Evolutionary conservation across 2,329 filamentous ascomycete genomes (phyloP).

Genomic region (Colletotrichum acutatum): DNA sequence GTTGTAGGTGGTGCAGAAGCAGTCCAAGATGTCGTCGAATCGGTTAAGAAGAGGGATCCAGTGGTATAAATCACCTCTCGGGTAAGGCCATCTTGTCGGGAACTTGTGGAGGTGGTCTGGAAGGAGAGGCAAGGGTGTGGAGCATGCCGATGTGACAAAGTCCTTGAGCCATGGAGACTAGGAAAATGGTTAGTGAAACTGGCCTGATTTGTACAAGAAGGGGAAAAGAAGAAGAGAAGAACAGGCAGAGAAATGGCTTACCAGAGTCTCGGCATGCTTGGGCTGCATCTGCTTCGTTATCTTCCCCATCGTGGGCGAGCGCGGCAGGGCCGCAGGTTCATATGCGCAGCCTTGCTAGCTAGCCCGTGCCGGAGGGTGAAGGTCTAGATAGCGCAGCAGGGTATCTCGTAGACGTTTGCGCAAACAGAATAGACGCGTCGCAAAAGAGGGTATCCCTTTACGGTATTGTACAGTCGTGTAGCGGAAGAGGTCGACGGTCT

Average conservation of each 20-base stretch:
- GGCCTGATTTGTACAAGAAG: not conserved
- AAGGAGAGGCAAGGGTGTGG: constrained; percentile 78
- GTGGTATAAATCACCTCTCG: constrained; percentile 94
- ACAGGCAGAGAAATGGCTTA: constrained; percentile 50
- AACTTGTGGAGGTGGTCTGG: constrained; percentile 82
- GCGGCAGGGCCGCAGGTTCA: constrained; percentile 68
- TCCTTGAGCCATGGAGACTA: constrained; percentile 89
- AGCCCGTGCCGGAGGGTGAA: constrained; percentile 13
- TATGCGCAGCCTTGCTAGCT: constrained; percentile 40
- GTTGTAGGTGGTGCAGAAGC: constrained; percentile 83
- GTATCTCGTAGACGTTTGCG: constrained; percentile 19
- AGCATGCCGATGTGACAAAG: constrained; percentile 79
- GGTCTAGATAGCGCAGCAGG: constrained; percentile 25
- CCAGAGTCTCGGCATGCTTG: constrained; percentile 75
- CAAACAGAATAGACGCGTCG: constrained; percentile 24
- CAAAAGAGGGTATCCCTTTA: not conserved
- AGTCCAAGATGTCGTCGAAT: constrained; percentile 89
- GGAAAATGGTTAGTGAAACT: constrained; percentile 38
- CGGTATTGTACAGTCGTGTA: not conserved
- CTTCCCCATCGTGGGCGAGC: constrained; percentile 71
- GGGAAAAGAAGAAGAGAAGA: constrained; percentile 12
- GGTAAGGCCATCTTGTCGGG: constrained; percentile 92
- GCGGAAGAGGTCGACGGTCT: not conserved
- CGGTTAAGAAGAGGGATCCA: constrained; percentile 96
- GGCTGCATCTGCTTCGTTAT: constrained; percentile 74